Base-by-base conservation (phyloP, 805 yeast species). In the Wilhelminamyces savonicus region DNA sequence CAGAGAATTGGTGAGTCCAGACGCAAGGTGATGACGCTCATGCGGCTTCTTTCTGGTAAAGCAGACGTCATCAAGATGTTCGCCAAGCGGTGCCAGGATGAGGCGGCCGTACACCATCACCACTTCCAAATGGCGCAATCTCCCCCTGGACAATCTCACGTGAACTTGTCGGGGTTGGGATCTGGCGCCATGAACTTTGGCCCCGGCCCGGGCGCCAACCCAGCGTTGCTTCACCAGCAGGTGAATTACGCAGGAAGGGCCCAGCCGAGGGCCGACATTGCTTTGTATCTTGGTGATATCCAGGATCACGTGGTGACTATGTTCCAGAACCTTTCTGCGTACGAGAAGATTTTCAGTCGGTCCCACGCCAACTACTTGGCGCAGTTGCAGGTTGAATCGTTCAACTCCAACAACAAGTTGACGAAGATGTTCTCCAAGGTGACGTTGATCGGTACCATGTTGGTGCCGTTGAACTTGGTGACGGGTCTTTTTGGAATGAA, bases 401-500 rank as follows among this genome's bases (percentile, higher is more conserved):
- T 90, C 52, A 72, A 82, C 48, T 74, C 95, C 23, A 87, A 84
- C 52, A 80, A 85, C 50, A 78, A 78, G 42, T 87, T 84, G 22
- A 87, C 96, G 2, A 83, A 77, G 42, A 80, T 90, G 71, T 67
- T 90, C 32, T 84, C 95, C 19, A 82, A 83, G 50, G 95, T 88
- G 16, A 88, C 98, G 0, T 47, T 90, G 36, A 63, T 90, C 21
- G 97, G 97, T 70, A 87, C 97, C 0, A 68, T 90, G 46, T 64
- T 90, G 18, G 82, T 90, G 39, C 97, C 97, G 11, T 69, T 90
- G 67, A 90, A 90, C 53, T 63, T 90, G 34, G 71, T 90, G 26
- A 86, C 97, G 2, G 95, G 97, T 53, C 50, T 88, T 39, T 90
- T 90, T 58, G 97, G 97, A 48, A 90, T 90, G 98, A 90, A 90